Conservation (phyloP, 2,329 filamentous ascomycete species). For the Trichoderma sp. region DNA sequence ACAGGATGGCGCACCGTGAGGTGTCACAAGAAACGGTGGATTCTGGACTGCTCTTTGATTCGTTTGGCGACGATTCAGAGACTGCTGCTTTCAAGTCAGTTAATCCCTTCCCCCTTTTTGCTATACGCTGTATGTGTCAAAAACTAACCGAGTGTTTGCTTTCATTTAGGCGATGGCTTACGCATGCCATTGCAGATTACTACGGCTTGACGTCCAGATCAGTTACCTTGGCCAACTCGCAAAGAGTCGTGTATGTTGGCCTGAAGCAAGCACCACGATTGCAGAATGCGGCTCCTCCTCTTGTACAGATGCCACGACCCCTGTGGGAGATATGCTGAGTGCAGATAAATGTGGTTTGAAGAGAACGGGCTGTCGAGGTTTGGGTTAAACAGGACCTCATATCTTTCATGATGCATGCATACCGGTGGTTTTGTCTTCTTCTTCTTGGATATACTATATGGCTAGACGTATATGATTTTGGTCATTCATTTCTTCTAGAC, state of each 20-base stretch:
- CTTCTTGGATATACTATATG: neutral
- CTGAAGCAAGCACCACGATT: conserved; percentile 55
- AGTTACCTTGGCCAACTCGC: conserved; percentile 70
- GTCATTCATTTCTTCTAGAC: conserved; percentile 11
- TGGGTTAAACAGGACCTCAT: neutral
- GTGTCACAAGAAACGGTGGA: conserved; percentile 63
- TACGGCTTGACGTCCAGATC: conserved; percentile 88
- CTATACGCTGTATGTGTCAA: neutral
- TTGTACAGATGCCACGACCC: conserved; percentile 58
- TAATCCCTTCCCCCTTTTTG: neutral
- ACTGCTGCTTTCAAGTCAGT: conserved; percentile 81
- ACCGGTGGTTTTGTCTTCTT: neutral
- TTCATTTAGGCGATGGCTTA: conserved; percentile 75
- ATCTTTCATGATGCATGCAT: neutral
- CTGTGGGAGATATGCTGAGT: conserved; percentile 65
- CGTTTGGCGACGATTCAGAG: conserved; percentile 68
- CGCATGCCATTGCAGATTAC: conserved; percentile 89
- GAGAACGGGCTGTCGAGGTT: neutral
- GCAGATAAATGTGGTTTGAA: neutral
- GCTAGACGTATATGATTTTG: neutral
- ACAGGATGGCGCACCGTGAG: conserved; percentile 57
- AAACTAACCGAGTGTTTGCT: neutral
- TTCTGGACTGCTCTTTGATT: conserved; percentile 77
- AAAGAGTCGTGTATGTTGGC: conserved; percentile 82
- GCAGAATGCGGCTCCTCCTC: conserved; percentile 30